phyloP scores from a whole-genome alignment of 2,329 filamentous ascomycete species.

The Fusarium sp. region DNA sequence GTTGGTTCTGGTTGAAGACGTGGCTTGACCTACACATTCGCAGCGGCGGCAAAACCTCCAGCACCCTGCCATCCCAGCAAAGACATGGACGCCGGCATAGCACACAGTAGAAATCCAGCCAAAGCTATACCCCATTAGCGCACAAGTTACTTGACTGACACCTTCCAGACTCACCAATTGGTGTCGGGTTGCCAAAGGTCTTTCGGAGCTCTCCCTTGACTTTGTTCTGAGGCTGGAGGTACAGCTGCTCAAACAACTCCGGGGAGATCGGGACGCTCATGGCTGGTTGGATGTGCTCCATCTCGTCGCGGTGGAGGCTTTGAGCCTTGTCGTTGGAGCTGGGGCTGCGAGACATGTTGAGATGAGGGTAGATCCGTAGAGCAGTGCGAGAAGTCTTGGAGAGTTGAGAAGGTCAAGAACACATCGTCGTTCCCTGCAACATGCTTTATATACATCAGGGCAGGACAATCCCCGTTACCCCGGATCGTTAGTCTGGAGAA shows the following conservation, averaged over 20 bases:
- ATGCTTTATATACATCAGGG: neutral
- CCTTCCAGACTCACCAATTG: slow-evolving; percentile 54
- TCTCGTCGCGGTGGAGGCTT: slow-evolving; percentile 30
- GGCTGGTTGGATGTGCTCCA: slow-evolving; percentile 48
- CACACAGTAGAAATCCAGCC: slow-evolving; percentile 49
- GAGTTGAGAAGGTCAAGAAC: neutral
- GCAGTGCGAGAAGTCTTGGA: neutral
- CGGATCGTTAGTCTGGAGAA: slow-evolving; percentile 11
- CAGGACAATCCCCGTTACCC: slow-evolving; percentile 10
- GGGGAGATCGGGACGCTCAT: slow-evolving; percentile 62
- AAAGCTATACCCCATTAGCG: slow-evolving; percentile 34
- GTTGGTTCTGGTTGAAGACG: fast-evolving
- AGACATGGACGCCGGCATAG: slow-evolving; percentile 49
- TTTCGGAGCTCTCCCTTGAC: slow-evolving; percentile 61
- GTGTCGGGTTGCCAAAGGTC: slow-evolving; percentile 66
- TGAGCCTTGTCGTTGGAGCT: slow-evolving; percentile 25
- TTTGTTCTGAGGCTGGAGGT: slow-evolving; percentile 60
- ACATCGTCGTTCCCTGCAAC: neutral
- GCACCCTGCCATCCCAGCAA: slow-evolving; percentile 50
- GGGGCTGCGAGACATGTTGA: slow-evolving; percentile 23
- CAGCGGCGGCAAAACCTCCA: slow-evolving; percentile 48
- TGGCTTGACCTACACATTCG: slow-evolving; percentile 46
- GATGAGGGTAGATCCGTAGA: neutral
- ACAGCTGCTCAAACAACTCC: slow-evolving; percentile 67
- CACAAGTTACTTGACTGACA: too few relatives aligned